Conservation (phyloP, 2,329 filamentous ascomycete species). For the Hypoxylon sp. region DNA sequence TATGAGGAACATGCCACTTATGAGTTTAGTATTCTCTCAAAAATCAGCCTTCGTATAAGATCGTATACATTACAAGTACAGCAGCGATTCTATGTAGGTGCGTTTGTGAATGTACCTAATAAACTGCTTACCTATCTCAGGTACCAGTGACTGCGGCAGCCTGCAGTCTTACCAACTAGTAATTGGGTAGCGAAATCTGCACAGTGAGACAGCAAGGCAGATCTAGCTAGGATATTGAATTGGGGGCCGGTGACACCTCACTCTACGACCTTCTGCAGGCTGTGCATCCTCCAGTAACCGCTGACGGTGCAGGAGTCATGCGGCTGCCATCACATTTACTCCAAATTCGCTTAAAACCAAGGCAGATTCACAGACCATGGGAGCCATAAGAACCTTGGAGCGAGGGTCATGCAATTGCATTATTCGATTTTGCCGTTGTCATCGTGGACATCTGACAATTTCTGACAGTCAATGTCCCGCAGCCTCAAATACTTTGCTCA, state of each 20-base stretch:
- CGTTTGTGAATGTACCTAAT: no score
- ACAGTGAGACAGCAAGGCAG: not conserved
- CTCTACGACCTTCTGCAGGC: not conserved
- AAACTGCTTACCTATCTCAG: not conserved
- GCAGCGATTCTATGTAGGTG: not conserved
- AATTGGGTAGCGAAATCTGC: not conserved
- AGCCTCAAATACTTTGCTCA: not conserved
- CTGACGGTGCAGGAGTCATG: not conserved
- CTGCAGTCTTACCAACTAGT: not conserved
- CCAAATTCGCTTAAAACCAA: slow-evolving; percentile 1
- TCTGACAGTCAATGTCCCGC: not conserved
- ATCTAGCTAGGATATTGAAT: not conserved
- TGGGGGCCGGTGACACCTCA: not conserved
- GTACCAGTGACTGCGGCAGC: not conserved
- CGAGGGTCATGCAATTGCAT: not conserved
- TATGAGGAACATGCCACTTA: not conserved
- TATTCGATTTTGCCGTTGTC: not conserved
- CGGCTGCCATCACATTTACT: not conserved
- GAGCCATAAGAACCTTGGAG: not conserved
- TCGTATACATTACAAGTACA: not conserved
- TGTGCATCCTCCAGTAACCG: not conserved
- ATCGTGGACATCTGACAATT: not conserved
- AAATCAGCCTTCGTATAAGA: not conserved
- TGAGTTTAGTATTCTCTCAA: not conserved
- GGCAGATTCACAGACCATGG: not conserved